phyloP scores from a whole-genome alignment of 257 asterid genomes.

The Solanum piurae region DNA sequence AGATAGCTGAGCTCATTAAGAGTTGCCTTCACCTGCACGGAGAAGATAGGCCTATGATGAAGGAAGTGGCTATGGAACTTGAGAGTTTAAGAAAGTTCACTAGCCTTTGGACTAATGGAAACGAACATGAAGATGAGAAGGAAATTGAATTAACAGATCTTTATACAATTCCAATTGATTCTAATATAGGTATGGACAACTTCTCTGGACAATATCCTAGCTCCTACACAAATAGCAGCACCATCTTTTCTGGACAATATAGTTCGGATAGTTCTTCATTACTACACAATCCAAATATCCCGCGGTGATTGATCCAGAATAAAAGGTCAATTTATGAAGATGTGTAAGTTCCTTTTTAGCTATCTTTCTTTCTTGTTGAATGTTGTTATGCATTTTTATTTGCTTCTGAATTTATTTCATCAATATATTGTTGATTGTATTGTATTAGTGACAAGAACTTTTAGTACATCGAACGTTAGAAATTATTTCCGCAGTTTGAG shows the following conservation, averaged over 20 bases:
- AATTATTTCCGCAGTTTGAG: no score
- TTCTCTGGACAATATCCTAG: slow-evolving; percentile 8
- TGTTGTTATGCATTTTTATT: not conserved
- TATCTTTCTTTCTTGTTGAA: not conserved
- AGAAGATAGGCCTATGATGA: slow-evolving; percentile 69
- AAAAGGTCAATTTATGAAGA: not conserved
- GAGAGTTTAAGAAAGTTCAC: slow-evolving; percentile 48
- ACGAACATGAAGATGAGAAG: slow-evolving; percentile 6
- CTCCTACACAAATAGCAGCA: slow-evolving; percentile 6
- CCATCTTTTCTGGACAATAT: slow-evolving; percentile 15
- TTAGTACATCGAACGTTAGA: no score
- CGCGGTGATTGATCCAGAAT: not conserved
- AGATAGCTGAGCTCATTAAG: slow-evolving; percentile 31
- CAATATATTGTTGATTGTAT: not conserved
- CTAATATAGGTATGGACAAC: slow-evolving; percentile 4
- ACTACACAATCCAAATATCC: not conserved
- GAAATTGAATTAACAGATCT: slow-evolving; percentile 21
- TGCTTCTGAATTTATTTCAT: not conserved
- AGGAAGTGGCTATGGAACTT: slow-evolving; percentile 59
- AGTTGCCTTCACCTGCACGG: slow-evolving; percentile 39
- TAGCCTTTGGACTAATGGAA: slow-evolving; percentile 29
- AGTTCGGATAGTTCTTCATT: slow-evolving; percentile 23
- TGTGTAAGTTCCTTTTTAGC: not conserved
- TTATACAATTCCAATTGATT: slow-evolving; percentile 23
- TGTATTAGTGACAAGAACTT: not conserved